phyloP scores from a whole-genome alignment of 106 monocot genomes.

The Dioscorea alata region DNA sequence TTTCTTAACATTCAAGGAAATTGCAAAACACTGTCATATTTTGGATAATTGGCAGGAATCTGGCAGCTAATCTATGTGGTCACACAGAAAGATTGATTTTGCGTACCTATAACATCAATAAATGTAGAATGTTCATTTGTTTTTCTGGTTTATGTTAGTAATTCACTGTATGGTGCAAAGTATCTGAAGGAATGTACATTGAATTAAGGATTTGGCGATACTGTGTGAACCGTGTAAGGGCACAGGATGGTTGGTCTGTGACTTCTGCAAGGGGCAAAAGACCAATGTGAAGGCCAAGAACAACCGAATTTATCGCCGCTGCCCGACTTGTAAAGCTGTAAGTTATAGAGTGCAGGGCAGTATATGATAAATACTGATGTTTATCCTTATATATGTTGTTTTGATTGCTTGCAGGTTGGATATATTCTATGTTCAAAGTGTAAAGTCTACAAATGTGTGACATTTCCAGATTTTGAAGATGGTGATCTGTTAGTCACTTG shows the following conservation, averaged over 20 bases:
- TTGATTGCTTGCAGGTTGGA: slow-evolving; percentile 40
- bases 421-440: slow-evolving; percentile 69
- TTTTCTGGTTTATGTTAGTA: background rate
- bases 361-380: no score
- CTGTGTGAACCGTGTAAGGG: slow-evolving; percentile 69
- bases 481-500: slow-evolving; percentile 23
- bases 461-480: slow-evolving; percentile 63
- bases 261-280: slow-evolving; percentile 84
- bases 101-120: background rate
- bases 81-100: background rate
- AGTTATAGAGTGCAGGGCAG: slow-evolving; percentile 4
- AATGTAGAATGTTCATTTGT: background rate
- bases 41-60: no score
- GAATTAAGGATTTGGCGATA: slow-evolving; percentile 34
- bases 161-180: no score
- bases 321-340: slow-evolving; percentile 86
- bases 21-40: background rate
- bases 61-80: no score
- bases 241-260: slow-evolving; percentile 79
- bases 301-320: slow-evolving; percentile 78
- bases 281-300: slow-evolving; percentile 63
- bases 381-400: background rate
- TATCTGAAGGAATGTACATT: background rate
- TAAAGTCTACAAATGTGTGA: slow-evolving; percentile 90
- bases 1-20: no score